Evolutionary conservation across 139 green algal species (phyloP), one percentile per base, ranked within the genome.

Genomic region (Chlorella sp.): DNA sequence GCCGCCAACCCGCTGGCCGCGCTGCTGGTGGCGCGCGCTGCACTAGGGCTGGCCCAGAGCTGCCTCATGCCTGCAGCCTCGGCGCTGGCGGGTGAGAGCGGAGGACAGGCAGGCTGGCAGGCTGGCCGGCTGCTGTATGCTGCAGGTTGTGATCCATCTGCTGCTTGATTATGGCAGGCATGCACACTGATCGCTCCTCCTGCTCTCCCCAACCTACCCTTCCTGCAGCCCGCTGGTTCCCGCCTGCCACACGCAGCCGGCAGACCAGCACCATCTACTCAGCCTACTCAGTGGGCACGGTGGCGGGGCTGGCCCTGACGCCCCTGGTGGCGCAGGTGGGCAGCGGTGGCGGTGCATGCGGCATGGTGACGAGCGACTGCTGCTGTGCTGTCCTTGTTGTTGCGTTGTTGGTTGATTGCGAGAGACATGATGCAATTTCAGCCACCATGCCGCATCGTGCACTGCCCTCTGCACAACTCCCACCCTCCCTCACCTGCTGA

Each of bases 61-160:
- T 91, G 88, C 74, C 85, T 92, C 67, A 95, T 96, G 92, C 94
- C 94, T 1, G 86, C 87, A 26, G 88, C 92, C 7, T 91, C 92
- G 0, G 84, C 93, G 11, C 87, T 87, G 44, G 82, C 89, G 38
- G 41, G 70, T 55, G 39, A 34, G 70, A 9, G n/a, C 25, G 9
- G 16, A 3, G 1, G 12, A 21, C 39, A 1, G 26, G 70, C 23
- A 0, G 26, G 21, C 3, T 71, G 28, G 28, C 32, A 17, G 44
- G 64, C 64, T 71, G 36, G 5, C 38, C 47, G 68, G 13, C 2
- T 15, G 28, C 28, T n/a, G n/a, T n/a, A n/a, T n/a, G n/a, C n/a
- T n/a, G n/a, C n/a, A n/a, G n/a, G n/a, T n/a, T n/a, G n/a, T n/a
- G n/a, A n/a, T n/a, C n/a, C n/a, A n/a, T n/a, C n/a, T n/a, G n/a